Base-by-base conservation (phyloP, 192 early-diverging fungal genomes). In the Linnemannia zychae region DNA sequence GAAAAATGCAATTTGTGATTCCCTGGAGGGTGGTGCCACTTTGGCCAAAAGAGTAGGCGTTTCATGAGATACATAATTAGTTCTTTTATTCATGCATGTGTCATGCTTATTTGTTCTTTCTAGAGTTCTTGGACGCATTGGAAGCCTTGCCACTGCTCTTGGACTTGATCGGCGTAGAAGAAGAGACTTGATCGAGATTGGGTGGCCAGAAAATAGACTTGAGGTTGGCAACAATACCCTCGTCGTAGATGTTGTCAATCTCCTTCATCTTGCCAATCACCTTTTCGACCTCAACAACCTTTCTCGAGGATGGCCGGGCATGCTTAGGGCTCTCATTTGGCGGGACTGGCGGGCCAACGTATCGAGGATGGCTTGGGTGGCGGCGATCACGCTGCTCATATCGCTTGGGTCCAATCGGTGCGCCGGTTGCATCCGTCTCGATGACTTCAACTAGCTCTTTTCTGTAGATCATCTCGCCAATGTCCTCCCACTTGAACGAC, bases 401-500 rank as follows among this genome's bases (percentile, higher is more conserved):
- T 16, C 28, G 49, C 67, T 40, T 78, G 4, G 82, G 73, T 50
- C 82, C 82, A 75, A 84, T 46, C 17, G 33, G 57, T 16, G 3
- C 36, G 0, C 73, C 77, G 4, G 34, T 12, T 1, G 57, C 48
- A 28, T 78, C 76, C 13, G 71, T 67, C 28, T 79, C 73, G 1
- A 31, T 49, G 16, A 79, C 36, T 48, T 84, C 82, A n/a, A 84
- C 82, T 15, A 92, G 68, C 28, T 90, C 90, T 0, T 89, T 87
- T 28, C 77, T 75, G 57, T 88, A 74, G 16, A 90, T 84, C 44
- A 85, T 80, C 76, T 92, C 91, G n/a, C 90, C 87, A 31, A 92
- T 66, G 20, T 86, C 77, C 53, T 90, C 90, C 91, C 91, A 90
- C 78, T 92, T 92, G 75, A 90, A 90, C 7, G 90, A 81, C 49